Evolutionary conservation across 345 rosid species (phyloP).

Genomic region (Eucalyptus caleyi): DNA sequence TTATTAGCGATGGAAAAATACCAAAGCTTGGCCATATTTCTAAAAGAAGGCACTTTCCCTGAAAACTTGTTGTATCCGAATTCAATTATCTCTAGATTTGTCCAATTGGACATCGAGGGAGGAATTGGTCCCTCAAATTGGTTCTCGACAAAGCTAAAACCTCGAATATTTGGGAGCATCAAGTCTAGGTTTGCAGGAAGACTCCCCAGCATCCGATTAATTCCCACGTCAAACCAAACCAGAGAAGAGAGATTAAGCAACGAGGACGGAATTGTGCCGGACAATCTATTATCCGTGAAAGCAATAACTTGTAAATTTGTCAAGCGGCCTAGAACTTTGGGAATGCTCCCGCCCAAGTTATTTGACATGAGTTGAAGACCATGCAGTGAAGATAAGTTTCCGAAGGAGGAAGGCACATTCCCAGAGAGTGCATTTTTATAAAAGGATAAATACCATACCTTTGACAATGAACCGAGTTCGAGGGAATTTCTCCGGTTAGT

Average conservation of each 20-base stretch:
- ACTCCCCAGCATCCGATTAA: accelerated
- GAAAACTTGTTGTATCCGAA: accelerated
- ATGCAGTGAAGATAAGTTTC: no score
- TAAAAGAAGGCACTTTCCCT: no score
- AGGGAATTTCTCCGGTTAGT: no score
- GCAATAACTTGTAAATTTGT: accelerated
- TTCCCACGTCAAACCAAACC: accelerated
- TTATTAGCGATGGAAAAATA: accelerated
- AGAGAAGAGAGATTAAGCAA: no score
- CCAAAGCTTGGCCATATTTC: no score
- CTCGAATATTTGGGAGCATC: no score
- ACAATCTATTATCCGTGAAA: accelerated
- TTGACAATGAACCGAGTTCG: no score
- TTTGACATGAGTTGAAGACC: accelerated
- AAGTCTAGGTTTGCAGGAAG: accelerated
- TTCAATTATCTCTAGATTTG: accelerated
- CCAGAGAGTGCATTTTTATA: no score
- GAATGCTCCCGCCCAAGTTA: no score
- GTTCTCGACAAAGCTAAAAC: accelerated
- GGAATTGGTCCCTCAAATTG: no score
- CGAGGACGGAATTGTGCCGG: no score
- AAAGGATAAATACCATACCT: accelerated
- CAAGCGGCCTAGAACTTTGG: accelerated
- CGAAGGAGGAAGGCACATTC: no score
- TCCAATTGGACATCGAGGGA: neutral